Evolutionary conservation across 2,329 filamentous ascomycete genomes (phyloP).

Genomic region (Fusarium napiforme): DNA sequence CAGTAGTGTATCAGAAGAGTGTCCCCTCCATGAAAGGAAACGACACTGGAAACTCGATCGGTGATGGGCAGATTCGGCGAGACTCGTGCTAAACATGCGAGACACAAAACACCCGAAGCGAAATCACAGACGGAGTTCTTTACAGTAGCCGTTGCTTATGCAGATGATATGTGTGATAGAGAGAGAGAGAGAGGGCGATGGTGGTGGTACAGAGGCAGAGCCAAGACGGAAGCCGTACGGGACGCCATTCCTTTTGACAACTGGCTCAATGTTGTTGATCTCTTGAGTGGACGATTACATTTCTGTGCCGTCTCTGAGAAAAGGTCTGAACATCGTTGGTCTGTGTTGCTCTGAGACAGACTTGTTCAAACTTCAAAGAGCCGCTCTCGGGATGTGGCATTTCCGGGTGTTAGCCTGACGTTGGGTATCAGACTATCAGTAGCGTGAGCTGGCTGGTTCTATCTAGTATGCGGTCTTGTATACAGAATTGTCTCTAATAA

Average conservation of each 20-base stretch:
- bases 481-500: not conserved
- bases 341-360: slow-evolving; percentile 45
- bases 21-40: slow-evolving; percentile 17
- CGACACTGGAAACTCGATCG: slow-evolving; percentile 8
- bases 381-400: slow-evolving; percentile 47
- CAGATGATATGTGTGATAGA: not conserved
- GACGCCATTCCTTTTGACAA: slow-evolving; percentile 26
- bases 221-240: slow-evolving; percentile 16
- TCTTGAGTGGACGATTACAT: not conserved
- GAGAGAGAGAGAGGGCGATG: not conserved
- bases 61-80: slow-evolving; percentile 22
- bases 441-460: slow-evolving; percentile 18
- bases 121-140: slow-evolving; percentile 11
- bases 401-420: slow-evolving; percentile 45
- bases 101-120: slow-evolving; percentile 10
- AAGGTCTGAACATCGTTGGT: slow-evolving; percentile 17
- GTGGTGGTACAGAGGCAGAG: not conserved
- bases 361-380: slow-evolving; percentile 28
- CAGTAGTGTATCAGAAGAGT: slow-evolving; percentile 32
- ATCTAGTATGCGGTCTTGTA: not conserved
- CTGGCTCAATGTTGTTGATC: not conserved
- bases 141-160: not conserved
- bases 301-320: slow-evolving; percentile 11
- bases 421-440: slow-evolving; percentile 18
- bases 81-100: slow-evolving; percentile 19